Base-by-base conservation (phyloP, 805 yeast genomes). In the Candida gorgasii region DNA sequence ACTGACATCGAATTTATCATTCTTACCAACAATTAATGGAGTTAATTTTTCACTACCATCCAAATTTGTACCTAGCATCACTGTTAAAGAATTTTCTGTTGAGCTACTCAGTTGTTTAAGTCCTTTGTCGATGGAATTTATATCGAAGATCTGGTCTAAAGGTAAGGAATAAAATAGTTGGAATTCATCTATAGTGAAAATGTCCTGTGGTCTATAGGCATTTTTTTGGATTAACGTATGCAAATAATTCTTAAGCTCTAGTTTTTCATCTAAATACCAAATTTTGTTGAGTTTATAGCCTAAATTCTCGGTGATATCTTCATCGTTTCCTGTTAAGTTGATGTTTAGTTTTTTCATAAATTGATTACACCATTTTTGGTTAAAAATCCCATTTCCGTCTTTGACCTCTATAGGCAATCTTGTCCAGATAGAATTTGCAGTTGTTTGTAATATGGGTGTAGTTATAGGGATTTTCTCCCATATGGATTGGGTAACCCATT, bases 381-480 rank as follows among this genome's bases (percentile, higher is more conserved):
- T 73, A 52, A 82, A 82, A n/a, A 79, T 72, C 4, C 86, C 86
- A 47, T 74, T 78, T 0, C 86, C 86, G 46, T 79, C 84, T 50
- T 78, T 76, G 44, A 70, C 69, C 15, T 66, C 62, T 0, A 69
- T 59, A 0, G 86, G 84, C 4, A 81, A 62, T 39, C 78, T 65
- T 38, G 75, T 78, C 87, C 87, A 82, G 22, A 82, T 76, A 6
- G 80, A 74, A 33, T 74, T 69, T 3, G 87, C 85, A 2, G 86
- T 78, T 56, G 76, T 77, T 50, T 79, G 82, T 28, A 82, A 69
- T 13, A 80, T 78, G 1, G 85, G 84, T 0, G 82, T 74, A 1
- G 85, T 77, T 2, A 81, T 73, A 2, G 86, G 86, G 26, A 80
- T 78, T 36, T 74, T 76, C 53, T 79, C 82, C 86, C 87, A 82